Evolutionary conservation across 2,329 filamentous ascomycete genomes (phyloP).

Genomic region (Ascomycota sp.): DNA sequence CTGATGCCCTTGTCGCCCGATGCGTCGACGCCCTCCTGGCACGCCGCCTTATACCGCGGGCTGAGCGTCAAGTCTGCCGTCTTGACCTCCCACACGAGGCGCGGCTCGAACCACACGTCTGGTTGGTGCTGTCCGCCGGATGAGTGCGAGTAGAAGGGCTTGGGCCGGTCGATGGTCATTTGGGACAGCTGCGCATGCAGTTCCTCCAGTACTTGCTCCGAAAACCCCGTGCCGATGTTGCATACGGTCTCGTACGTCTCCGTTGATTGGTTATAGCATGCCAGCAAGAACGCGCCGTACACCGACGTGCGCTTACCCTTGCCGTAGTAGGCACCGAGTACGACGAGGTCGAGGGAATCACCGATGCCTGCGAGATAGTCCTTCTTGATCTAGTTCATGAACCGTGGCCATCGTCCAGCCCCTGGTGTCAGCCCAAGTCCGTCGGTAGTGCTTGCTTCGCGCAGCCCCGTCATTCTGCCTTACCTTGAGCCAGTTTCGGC

Average conservation of each 20-base stretch:
- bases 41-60: conserved; percentile 82
- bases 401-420: no score
- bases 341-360: conserved; percentile 89
- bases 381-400: conserved; percentile 88
- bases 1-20: conserved; percentile 61
- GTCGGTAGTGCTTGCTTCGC: no score
- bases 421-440: no score
- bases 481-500: conserved; percentile 95
- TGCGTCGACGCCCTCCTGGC: conserved; percentile 56
- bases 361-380: conserved; percentile 89
- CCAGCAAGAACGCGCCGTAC: conserved; percentile 88
- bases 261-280: conserved; percentile 65
- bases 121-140: conserved; percentile 77
- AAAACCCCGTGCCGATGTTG: conserved; percentile 97
- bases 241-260: conserved; percentile 89
- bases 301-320: conserved; percentile 90
- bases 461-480: conserved; percentile 4
- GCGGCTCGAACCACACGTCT: conserved; percentile 95
- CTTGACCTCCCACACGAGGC: conserved; percentile 92
- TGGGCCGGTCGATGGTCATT: conserved; percentile 70
- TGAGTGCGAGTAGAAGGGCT: conserved; percentile 86
- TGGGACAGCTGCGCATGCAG: conserved; percentile 56
- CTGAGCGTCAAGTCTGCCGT: conserved; percentile 87
- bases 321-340: conserved; percentile 83
- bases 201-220: conserved; percentile 79